A percentile compares a stretch with the other conserved stretches of the same genome.
phyloP scores from a whole-genome alignment of 371 early-diverging fungal species.

The Mortierella sp. region DNA sequence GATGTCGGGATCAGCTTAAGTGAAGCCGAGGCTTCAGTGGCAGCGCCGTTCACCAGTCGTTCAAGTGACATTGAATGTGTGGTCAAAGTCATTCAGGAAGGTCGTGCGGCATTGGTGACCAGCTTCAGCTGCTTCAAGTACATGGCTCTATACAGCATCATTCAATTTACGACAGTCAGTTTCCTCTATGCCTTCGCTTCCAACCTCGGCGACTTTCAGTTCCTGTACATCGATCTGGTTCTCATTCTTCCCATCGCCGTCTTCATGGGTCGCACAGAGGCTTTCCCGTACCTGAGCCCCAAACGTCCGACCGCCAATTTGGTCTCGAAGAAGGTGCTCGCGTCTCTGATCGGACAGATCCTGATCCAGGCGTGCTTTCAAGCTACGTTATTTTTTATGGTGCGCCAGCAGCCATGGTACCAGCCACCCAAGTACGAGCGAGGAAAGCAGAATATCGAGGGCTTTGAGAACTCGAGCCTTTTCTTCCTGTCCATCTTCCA shows the following conservation, averaged over 20 bases:
- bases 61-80: slow-evolving; percentile 93
- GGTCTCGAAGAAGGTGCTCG: slow-evolving; percentile 89
- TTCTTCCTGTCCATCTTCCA: slow-evolving; percentile 92
- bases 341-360: slow-evolving; percentile 91
- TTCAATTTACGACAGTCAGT: slow-evolving; percentile 90
- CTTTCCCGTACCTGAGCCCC: slow-evolving; percentile 75
- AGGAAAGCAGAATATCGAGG: slow-evolving; percentile 75
- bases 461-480: slow-evolving; percentile 90
- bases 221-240: slow-evolving; percentile 90
- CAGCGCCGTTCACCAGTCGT: slow-evolving; percentile 96
- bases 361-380: slow-evolving; percentile 85
- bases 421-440: slow-evolving; percentile 70
- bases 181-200: slow-evolving; percentile 87
- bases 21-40: slow-evolving; percentile 97
- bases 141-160: slow-evolving; percentile 93
- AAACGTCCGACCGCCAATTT: slow-evolving; percentile 95
- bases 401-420: slow-evolving; percentile 79
- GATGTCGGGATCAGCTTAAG: slow-evolving; percentile 98
- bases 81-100: slow-evolving; percentile 93
- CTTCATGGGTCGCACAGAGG: slow-evolving; percentile 89
- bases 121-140: slow-evolving; percentile 98
- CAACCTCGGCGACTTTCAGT: slow-evolving; percentile 94
- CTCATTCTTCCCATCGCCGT: slow-evolving; percentile 93
- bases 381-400: slow-evolving; percentile 72
- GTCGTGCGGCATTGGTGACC: slow-evolving; percentile 97